Evolutionary conservation across 148 eudicot species (phyloP), one percentile per base, ranked within the genome.

Genomic region (Dianthus caryophyllus): DNA sequence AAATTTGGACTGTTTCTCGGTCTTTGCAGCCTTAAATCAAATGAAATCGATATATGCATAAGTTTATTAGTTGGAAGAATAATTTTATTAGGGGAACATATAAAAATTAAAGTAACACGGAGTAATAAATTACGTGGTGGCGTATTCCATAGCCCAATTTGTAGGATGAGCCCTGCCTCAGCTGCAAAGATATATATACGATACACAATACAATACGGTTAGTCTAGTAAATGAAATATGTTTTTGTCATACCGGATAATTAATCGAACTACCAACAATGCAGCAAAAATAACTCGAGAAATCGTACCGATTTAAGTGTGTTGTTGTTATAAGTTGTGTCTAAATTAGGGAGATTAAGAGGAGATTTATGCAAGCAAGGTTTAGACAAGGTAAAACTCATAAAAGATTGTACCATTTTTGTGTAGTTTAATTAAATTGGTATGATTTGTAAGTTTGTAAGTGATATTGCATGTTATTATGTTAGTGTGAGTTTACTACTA

Each of bases 311-410:
- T 53, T 58, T 76, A 27, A 78, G 6, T 30, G 71, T n/a, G 18
- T 77, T 52, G 72, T 29, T 43, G 62, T n/a, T n/a, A n/a, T 12
- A 39, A 43, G 9, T 20, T n/a, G 59, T 54, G 58, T 78, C 76
- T 9, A 67, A 43, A 56, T 70, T 73, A 39, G 84, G 61, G 49
- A 79, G 46, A 33, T 64, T 73, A 63, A 73, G 52, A 58, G 79
- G 27, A 65, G 82, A 65, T 29, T 26, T 66, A 30, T 67, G 73
- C 13, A 71, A 44, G 61, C 71, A 54, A 58, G 90, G 82, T 71
- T 77, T 84, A 64, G 73, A 69, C 46, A 82, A 61, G 60, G 79
- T 61, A 72, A 84, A 80, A 51, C 78, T 84, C 81, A 75, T 73
- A 16, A 78, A 51, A 53, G 86, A 75, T 64, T 79, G 81, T 44